Evolutionary conservation across 1,284 basidiomycete genomes (phyloP).

Genomic region (Meira nashicola): DNA sequence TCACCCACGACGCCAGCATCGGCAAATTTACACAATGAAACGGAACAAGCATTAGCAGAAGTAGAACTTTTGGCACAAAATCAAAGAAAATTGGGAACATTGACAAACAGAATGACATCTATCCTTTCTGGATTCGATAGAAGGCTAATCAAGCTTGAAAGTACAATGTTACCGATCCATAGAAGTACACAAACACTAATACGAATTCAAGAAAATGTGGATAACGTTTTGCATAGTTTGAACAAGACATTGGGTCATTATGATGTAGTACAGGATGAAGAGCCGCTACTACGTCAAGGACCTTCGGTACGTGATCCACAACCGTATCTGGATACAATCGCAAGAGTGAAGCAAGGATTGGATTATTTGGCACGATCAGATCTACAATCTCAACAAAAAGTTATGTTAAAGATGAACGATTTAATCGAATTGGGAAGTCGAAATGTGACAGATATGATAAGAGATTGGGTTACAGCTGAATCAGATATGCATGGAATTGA

Average conservation of each 20-base stretch:
- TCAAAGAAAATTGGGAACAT: constrained; percentile 50
- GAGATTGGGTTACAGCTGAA: constrained; percentile 39
- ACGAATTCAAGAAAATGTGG: constrained; percentile 35
- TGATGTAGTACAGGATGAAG: constrained; percentile 46
- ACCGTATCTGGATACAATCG: constrained; percentile 48
- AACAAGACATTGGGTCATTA: constrained; percentile 45
- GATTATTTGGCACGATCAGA: constrained; percentile 27
- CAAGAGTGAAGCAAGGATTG: constrained; percentile 41
- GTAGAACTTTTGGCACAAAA: constrained; percentile 54
- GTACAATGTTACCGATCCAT: constrained; percentile 50
- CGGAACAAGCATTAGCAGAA: constrained; percentile 51
- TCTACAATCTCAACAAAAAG: constrained; percentile 34
- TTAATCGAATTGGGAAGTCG: constrained; percentile 43
- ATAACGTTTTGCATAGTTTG: constrained; percentile 37
- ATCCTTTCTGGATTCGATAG: constrained; percentile 55
- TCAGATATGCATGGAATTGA: constrained; percentile 33
- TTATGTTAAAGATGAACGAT: constrained; percentile 43
- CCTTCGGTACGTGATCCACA: constrained; percentile 37
- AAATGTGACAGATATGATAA: constrained; percentile 38
- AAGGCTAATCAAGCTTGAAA: constrained; percentile 49
- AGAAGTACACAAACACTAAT: constrained; percentile 44
- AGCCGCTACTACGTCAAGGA: constrained; percentile 43
- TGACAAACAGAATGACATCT: constrained; percentile 53
- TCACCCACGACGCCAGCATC: not conserved
- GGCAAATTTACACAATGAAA: constrained; percentile 23